Evolutionary conservation across 2,329 filamentous ascomycete genomes (phyloP), one percentile per base, ranked within the genome.

Genomic region (Talaromyces islandicus): DNA sequence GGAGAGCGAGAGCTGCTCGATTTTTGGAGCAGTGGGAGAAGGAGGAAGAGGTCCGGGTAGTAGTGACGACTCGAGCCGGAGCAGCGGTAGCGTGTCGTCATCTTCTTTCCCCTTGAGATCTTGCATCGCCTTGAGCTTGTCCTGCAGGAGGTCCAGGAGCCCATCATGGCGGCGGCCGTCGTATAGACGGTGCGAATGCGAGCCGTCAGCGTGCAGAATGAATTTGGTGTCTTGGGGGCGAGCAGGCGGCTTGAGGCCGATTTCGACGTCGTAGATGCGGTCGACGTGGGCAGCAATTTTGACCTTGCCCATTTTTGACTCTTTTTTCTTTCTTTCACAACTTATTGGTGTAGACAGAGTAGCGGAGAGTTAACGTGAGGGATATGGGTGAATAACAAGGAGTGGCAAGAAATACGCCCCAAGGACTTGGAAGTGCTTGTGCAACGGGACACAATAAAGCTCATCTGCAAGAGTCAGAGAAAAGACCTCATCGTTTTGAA

Each of bases 161-260:
- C 61, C 58, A 56, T 60, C 58, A 35, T 60, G 57, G 1, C 58
- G 54, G 21, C 58, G 54, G 19, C 60, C 61, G 12, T 61, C 59
- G 35, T 57, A 56, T n/a, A 63, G 61, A 43, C 59, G 59, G 55
- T 61, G 59, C 17, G 50, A 51, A 53, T 62, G 61, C 4, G 55
- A 51, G 27, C 61, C 59, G 4, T 61, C 46, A 7, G 52, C 19
- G 6, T 14, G 21, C 9, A 61, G 30, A 24, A 43, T 35, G 19
- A 61, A 61, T 32, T 46, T 55, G 4, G 29, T 63, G 59, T 61
- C 56, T 25, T 53, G 35, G 25, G 7, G 35, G 24, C 46, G 55
- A 14, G 59, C 32, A 7, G 41, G 55, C 27, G 60, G 56, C 12
- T 56, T 48, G 11, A 61, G 27, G 3, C 55, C 56, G 21, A 61